Base-by-base conservation (phyloP, 192 early-diverging fungal genomes). In the Coemansia sp. region DNA sequence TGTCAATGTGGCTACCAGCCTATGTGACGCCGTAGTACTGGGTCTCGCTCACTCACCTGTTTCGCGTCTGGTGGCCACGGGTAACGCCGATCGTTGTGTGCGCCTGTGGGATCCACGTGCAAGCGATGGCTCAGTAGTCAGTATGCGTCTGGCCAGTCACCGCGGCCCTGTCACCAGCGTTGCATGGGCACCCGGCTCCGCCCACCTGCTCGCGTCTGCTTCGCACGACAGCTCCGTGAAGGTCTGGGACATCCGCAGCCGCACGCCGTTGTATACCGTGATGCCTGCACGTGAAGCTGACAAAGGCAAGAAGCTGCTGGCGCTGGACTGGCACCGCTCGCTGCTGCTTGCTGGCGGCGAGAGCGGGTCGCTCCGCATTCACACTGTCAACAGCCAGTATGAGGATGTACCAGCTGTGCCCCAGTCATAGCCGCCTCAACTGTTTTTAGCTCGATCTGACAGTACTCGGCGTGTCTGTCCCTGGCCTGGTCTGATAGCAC, bases 201-300 rank as follows among this genome's bases (percentile, higher is more conserved):
- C 84, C 31, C 92, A 87, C 74, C 86, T 88, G 66, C 75, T 98
- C 50, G 92, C 87, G 8, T 89, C 87, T 60, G 92, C 88, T 29
- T 95, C 94, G 29, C 93, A 96, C 68, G 97, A 98, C 76, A 82
- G 87, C 39, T 84, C 91, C 6, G 74, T 97, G 60, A 90, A 91
- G 70, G 87, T 98, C 23, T 98, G 95, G 95, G 97, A 98, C 76
- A 90, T 97, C 23, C 89, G 97, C 62, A 92, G 89, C 74, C 90
- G 88, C 62, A 89, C 87, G 31, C 87, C 93, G 30, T 71, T 96
- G 66, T 95, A 95, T 75, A 89, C 91, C 5, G 70, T 96, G 36
- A 56, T 63, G 29, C 68, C 78, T 11, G 63, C 78, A 20, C 57
- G 36, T 63, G 72, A 54, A 30, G 61, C 65, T 24, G 78, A 80